Conservation (phyloP, 495 filamentous ascomycete genomes). For the Talaromyces wortmannii region DNA sequence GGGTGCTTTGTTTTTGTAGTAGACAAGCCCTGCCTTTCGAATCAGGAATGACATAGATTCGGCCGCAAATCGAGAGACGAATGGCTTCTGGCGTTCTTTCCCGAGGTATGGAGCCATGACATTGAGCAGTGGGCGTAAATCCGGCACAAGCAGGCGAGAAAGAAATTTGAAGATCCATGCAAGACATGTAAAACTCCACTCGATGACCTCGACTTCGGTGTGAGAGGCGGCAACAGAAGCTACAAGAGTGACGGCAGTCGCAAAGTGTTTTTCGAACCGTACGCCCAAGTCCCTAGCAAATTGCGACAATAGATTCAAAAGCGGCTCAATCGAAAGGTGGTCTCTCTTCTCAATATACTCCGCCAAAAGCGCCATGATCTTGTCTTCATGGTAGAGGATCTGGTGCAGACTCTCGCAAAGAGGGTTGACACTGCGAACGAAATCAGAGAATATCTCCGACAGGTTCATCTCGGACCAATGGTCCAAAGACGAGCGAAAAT, state of each 20-base stretch:
- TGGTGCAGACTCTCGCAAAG: slow-evolving; percentile 86
- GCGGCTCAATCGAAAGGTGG: slow-evolving; percentile 69
- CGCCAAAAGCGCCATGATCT: slow-evolving; percentile 72
- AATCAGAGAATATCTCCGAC: slow-evolving; percentile 68
- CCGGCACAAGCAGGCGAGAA: slow-evolving; percentile 73
- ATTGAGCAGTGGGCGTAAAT: slow-evolving; percentile 75
- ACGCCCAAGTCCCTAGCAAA: slow-evolving; percentile 87
- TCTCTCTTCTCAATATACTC: slow-evolving; percentile 73
- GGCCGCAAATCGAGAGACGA: slow-evolving; percentile 85
- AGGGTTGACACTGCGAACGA: slow-evolving; percentile 62
- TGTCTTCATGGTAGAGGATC: slow-evolving; percentile 78
- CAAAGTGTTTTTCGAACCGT: slow-evolving; percentile 86
- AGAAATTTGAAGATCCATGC: slow-evolving; percentile 98
- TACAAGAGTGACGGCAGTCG: slow-evolving; percentile 60
- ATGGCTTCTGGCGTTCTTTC: slow-evolving; percentile 68
- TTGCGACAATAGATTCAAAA: slow-evolving; percentile 75
- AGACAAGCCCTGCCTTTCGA: slow-evolving; percentile 72
- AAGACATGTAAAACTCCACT: slow-evolving; percentile 94
- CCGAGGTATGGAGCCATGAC: slow-evolving; percentile 83
- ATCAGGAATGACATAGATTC: slow-evolving; percentile 93
- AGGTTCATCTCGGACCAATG: slow-evolving; percentile 90
- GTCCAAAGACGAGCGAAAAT: slow-evolving; percentile 73
- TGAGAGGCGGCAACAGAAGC: slow-evolving; percentile 56
- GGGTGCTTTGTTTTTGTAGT: slow-evolving; percentile 61
- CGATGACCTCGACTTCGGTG: slow-evolving; percentile 68